These are phyloP conservation scores for Heliamphora exappendiculata DNA, from an alignment of 148 eudicot genomes.

Conservation along the genomic window DNA sequence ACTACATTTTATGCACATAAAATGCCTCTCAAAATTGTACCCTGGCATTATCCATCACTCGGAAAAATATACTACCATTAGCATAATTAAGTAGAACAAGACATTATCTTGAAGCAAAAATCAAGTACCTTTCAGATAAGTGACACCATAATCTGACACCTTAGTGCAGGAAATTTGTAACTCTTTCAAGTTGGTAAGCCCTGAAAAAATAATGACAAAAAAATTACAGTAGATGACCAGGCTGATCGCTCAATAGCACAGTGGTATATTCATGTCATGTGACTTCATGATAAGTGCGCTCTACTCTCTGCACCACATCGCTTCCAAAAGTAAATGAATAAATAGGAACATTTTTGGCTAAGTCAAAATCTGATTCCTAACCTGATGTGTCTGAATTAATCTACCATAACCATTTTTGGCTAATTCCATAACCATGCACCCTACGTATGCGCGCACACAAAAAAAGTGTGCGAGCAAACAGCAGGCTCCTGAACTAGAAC, in stretches of 20 bases:
- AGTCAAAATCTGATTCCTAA: not conserved
- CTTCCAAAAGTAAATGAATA: not conserved
- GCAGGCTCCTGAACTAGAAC: not conserved
- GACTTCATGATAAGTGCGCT: not conserved
- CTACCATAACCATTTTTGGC: too few species aligned
- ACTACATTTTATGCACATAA: not conserved
- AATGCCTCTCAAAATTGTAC: not conserved
- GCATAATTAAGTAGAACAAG: not conserved
- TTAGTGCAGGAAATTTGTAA: constrained; percentile 63
- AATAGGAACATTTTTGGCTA: too few species aligned
- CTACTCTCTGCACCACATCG: not conserved
- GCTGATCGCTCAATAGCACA: not conserved
- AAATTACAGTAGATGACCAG: not conserved
- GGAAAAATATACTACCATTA: not conserved
- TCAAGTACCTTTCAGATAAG: constrained; percentile 48
- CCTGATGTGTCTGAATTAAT: too few species aligned
- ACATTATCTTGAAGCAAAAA: not conserved
- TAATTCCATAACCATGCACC: not conserved
- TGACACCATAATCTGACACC: constrained; percentile 58
- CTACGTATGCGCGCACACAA: too few species aligned
- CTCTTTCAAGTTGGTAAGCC: constrained; percentile 48
- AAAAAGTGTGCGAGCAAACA: not conserved
- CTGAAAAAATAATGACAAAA: constrained; percentile 25
- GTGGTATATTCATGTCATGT: not conserved
- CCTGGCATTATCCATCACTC: not conserved